Base-by-base conservation (phyloP, 163 green algal genomes). In the Prototheca wickerhamii region DNA sequence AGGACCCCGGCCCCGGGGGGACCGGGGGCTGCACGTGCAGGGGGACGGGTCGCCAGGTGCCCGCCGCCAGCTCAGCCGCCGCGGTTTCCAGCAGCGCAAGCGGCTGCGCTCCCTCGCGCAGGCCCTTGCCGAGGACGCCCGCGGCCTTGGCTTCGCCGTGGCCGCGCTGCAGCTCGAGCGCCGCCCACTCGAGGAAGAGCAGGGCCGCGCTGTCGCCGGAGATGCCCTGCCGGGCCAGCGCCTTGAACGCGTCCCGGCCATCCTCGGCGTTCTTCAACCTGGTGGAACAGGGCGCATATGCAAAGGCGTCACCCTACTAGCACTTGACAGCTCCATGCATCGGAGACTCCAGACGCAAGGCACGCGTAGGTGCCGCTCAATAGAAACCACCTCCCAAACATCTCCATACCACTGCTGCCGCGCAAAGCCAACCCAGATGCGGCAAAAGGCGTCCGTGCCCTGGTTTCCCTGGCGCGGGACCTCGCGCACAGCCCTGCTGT, bases 241-340 rank as follows among this genome's bases (percentile, higher is more conserved):
- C 86, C 67, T 96, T 94, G 68, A 95, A 88, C 0, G 86, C 86
- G 65, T 95, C 89, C 1, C 86, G 70, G 1, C 79, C 89, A 49
- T 96, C 90, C 58, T 95, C 86, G 21, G 81, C 68, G 30, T 63
- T 60, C 28, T 71, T 60, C 21, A 52, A 59, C 71, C 68, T 82
- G 68, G 42, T 46, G 5, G 23, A 34, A 17, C 8, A 5, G 37
- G 50, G 42, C 33, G 29, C 51, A 40, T 10, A 63, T 21, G 25
- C 17, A 61, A 8, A 60, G 10, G 25, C 37, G 26, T 4, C 37
- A 30, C 8, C 25, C 58, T 25, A n/a, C 29, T 15, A 15, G 15
- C 42, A 18, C 42, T 30, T 28, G 23, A 30, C 21, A 17, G 23
- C 23, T 57, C 21, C 7, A 28, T 57, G 7, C 17, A 28, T 57